A percentile compares a stretch with the other conserved stretches of the same genome.
Conservation (phyloP, 495 filamentous ascomycete species). For the Penicilliopsis zonata region DNA sequence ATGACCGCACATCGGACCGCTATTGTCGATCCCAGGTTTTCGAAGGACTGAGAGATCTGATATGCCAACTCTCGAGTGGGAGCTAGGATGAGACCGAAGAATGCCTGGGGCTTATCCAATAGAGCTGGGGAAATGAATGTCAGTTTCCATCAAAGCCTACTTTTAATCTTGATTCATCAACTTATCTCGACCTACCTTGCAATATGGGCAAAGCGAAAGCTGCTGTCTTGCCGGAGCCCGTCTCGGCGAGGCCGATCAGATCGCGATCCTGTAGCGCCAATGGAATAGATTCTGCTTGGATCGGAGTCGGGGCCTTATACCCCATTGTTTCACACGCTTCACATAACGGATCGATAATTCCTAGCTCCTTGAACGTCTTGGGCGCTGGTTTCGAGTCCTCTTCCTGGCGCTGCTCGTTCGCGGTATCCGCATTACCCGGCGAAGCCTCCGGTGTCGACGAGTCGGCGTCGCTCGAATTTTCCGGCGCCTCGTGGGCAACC, state of each 20-base stretch:
- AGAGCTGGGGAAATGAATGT: constrained; percentile 33
- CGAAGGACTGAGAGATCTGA: constrained; percentile 77
- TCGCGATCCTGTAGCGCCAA: constrained; percentile 71
- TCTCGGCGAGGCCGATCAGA: constrained; percentile 88
- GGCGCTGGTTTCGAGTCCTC: constrained; percentile 6
- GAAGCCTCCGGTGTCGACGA: not conserved
- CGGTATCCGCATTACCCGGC: not conserved
- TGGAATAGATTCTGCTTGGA: constrained; percentile 68
- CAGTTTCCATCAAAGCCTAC: constrained; percentile 1
- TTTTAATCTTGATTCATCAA: not conserved
- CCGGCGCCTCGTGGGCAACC: constrained; percentile 11
- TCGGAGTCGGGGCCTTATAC: constrained; percentile 74
- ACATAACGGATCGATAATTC: constrained; percentile 75
- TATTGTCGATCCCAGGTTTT: constrained; percentile 74
- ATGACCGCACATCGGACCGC: constrained; percentile 66
- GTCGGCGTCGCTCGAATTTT: constrained; percentile 8
- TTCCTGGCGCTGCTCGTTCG: not conserved
- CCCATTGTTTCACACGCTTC: constrained; percentile 73
- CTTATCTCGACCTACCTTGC: constrained; percentile 32
- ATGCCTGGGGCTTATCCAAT: constrained; percentile 66
- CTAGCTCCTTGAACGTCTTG: constrained; percentile 74
- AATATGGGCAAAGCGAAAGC: constrained; percentile 86
- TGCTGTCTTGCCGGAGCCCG: constrained; percentile 86
- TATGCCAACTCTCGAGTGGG: constrained; percentile 88
- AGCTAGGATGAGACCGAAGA: constrained; percentile 73